Conservation (phyloP, 1,284 basidiomycete species). For the Abortiporus biennis region DNA sequence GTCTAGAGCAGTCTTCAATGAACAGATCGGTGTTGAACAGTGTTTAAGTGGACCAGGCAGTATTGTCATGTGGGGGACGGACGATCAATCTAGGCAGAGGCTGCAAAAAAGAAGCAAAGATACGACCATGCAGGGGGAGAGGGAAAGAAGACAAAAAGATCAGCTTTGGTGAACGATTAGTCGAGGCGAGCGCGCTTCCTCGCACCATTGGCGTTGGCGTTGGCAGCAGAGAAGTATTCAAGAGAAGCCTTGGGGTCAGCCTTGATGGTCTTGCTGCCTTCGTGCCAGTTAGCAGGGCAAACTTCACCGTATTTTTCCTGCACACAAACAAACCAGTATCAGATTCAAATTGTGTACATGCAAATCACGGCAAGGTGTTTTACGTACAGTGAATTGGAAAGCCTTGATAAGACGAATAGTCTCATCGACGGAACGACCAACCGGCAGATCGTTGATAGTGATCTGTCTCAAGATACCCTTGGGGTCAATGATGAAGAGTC, state of each 20-base stretch:
- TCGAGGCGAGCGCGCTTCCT: constrained; percentile 30
- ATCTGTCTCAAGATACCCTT: constrained; percentile 79
- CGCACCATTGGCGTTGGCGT: constrained; percentile 23
- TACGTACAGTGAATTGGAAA: constrained; percentile 79
- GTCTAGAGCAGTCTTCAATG: no score
- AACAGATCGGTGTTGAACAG: no score
- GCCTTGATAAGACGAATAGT: constrained; percentile 85
- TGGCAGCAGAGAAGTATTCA: constrained; percentile 61
- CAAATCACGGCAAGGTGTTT: neutral
- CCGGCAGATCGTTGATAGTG: constrained; percentile 85
- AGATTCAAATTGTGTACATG: neutral
- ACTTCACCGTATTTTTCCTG: constrained; percentile 86
- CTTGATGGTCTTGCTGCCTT: constrained; percentile 74
- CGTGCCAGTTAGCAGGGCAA: constrained; percentile 85
- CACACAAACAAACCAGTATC: neutral
- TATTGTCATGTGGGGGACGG: no score
- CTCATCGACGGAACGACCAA: constrained; percentile 88
- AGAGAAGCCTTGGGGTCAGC: constrained; percentile 65
- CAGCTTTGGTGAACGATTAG: constrained; percentile 14
- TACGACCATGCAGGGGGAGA: neutral
- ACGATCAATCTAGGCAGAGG: neutral
- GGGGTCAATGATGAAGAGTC: constrained; percentile 87
- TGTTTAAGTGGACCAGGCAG: no score
- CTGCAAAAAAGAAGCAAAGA: neutral
- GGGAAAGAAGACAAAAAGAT: constrained; percentile 6